These are phyloP conservation scores for Lachancea quebecensis DNA, from an alignment of 805 yeast genomes.

Conservation along the genomic window DNA sequence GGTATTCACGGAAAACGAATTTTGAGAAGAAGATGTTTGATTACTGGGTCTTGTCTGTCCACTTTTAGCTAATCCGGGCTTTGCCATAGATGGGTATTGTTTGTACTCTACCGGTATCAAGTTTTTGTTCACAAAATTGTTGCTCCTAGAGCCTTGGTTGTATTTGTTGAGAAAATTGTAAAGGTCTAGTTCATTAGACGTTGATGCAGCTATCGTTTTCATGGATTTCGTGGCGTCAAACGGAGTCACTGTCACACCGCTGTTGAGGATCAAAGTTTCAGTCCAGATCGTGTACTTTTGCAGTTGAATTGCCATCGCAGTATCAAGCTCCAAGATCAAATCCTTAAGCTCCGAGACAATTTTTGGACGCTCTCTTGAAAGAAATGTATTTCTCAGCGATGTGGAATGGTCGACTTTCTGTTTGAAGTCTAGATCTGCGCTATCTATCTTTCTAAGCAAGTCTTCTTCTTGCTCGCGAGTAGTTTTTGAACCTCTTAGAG, in stretches of 20 bases:
- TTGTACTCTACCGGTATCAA: slow-evolving; percentile 64
- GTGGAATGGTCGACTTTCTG: slow-evolving; percentile 68
- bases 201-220: slow-evolving; percentile 66
- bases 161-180: slow-evolving; percentile 57
- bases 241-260: slow-evolving; percentile 80
- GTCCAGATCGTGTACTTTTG: slow-evolving; percentile 84
- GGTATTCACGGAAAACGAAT: slow-evolving; percentile 24
- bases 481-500: slow-evolving; percentile 71
- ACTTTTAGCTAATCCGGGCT: slow-evolving; percentile 17
- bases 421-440: slow-evolving; percentile 82
- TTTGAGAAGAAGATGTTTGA: slow-evolving; percentile 18
- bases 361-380: slow-evolving; percentile 70
- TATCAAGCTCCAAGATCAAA: slow-evolving; percentile 77
- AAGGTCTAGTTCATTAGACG: slow-evolving; percentile 79
- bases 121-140: slow-evolving; percentile 33
- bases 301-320: slow-evolving; percentile 81
- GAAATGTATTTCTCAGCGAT: slow-evolving; percentile 63
- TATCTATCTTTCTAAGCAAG: slow-evolving; percentile 66
- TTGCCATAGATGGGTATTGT: slow-evolving; percentile 58
- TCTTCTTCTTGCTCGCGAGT: slow-evolving; percentile 87
- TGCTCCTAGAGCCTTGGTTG: slow-evolving; percentile 30
- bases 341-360: slow-evolving; percentile 65
- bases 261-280: slow-evolving; percentile 75
- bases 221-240: slow-evolving; percentile 56
- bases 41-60: slow-evolving; percentile 14